phyloP scores from a whole-genome alignment of 257 asterid species.

The Nemophila menziesii region DNA sequence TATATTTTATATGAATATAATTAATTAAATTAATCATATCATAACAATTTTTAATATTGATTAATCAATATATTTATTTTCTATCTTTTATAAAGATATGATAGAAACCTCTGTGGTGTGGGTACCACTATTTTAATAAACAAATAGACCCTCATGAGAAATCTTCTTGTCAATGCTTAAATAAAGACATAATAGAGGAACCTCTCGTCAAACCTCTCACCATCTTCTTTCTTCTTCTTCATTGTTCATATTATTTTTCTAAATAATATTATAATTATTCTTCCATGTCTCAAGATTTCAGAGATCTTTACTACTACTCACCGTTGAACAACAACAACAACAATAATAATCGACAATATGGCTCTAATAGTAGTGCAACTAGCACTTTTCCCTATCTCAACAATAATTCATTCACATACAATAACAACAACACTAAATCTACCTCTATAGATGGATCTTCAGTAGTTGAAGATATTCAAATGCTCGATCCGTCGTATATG shows the following conservation, averaged over 20 bases:
- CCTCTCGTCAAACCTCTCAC: constrained; percentile 37
- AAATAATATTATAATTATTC: too few species aligned
- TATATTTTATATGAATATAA: too few species aligned
- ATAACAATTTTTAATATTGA: too few species aligned
- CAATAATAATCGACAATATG: too few species aligned
- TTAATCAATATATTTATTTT: too few species aligned
- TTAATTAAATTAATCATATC: too few species aligned
- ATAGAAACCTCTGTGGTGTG: too few species aligned
- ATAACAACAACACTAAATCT: background rate
- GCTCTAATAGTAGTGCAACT: constrained; percentile 7
- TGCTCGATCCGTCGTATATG: constrained; percentile 41
- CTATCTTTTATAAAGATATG: too few species aligned
- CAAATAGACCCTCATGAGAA: constrained; percentile 20
- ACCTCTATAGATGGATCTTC: constrained; percentile 1
- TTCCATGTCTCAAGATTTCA: constrained; percentile 61
- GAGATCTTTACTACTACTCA: constrained; percentile 37
- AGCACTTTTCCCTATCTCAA: constrained; percentile 6
- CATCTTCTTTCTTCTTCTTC: constrained; percentile 10
- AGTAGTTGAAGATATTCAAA: constrained; percentile 18
- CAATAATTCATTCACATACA: background rate
- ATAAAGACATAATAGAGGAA: constrained; percentile 30
- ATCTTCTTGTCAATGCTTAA: constrained; percentile 60
- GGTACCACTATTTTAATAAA: constrained; percentile 8
- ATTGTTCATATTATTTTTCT: constrained; percentile 3
- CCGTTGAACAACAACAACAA: constrained; percentile 23